These are phyloP conservation scores for Lotmaria passim DNA, from an alignment of 208 protist species.

Conservation along the genomic window DNA sequence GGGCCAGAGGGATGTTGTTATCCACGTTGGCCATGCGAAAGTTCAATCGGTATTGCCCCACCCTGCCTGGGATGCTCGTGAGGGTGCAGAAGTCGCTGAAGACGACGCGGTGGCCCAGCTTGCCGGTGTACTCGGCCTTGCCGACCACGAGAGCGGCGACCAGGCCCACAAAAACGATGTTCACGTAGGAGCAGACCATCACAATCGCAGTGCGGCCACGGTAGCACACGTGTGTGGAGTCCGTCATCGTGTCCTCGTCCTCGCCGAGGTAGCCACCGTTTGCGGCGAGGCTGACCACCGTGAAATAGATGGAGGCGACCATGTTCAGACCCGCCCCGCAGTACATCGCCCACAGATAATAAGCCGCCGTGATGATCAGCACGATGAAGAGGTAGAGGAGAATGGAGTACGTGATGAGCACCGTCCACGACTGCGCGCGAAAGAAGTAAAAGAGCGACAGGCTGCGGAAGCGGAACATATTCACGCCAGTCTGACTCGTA, in stretches of 20 bases:
- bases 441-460: slow-evolving; percentile 74
- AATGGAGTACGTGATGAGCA: slow-evolving; percentile 63
- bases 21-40: slow-evolving; percentile 86
- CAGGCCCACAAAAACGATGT: slow-evolving; percentile 87
- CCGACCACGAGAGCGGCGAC: slow-evolving; percentile 85
- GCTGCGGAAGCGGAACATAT: slow-evolving; percentile 70
- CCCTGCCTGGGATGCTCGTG: slow-evolving; percentile 42
- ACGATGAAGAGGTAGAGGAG: slow-evolving; percentile 71
- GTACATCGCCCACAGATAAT: slow-evolving; percentile 59
- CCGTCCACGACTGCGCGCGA: slow-evolving; percentile 60
- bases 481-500: slow-evolving; percentile 61
- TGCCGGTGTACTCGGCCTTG: slow-evolving; percentile 74
- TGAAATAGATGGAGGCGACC: slow-evolving; percentile 77
- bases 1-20: slow-evolving; percentile 59
- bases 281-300: slow-evolving; percentile 80
- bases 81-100: slow-evolving; percentile 86
- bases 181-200: slow-evolving; percentile 77
- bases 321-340: slow-evolving; percentile 60
- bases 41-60: slow-evolving; percentile 55
- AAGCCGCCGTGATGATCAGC: slow-evolving; percentile 48
- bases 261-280: slow-evolving; percentile 89
- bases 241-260: slow-evolving; percentile 59
- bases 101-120: slow-evolving; percentile 74
- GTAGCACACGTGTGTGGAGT: slow-evolving; percentile 71
- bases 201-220: slow-evolving; percentile 72